Percentiles rank a stretch among this genome's conserved stretches.
Evolutionary conservation across 768 basidiomycete species (phyloP).

Genomic region (Mycena olivaceomarginata): DNA sequence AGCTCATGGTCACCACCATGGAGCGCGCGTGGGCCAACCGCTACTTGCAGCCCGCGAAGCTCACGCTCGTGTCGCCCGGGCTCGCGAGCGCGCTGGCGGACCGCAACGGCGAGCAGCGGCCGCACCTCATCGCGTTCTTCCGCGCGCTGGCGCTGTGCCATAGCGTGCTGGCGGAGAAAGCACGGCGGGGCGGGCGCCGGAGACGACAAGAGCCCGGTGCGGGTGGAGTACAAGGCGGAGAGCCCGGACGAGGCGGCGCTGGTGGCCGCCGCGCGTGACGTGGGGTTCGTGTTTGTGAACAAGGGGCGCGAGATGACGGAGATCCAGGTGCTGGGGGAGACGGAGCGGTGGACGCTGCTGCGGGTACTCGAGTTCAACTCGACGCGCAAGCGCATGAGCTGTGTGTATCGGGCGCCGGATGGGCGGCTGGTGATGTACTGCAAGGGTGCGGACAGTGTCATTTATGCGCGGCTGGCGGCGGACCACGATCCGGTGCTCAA

Average conservation of each 20-base stretch:
- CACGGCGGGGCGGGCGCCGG: slow-evolving; percentile 47
- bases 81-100: slow-evolving; percentile 88
- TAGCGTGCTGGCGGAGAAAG: slow-evolving; percentile 85
- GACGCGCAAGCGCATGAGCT: slow-evolving; percentile 96
- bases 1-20: slow-evolving; percentile 86
- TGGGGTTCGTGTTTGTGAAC: slow-evolving; percentile 92
- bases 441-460: slow-evolving; percentile 98
- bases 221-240: slow-evolving; percentile 95
- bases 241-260: slow-evolving; percentile 97
- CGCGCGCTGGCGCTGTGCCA: slow-evolving; percentile 97
- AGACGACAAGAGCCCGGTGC: slow-evolving; percentile 64
- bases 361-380: slow-evolving; percentile 96
- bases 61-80: slow-evolving; percentile 92
- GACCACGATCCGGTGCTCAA: slow-evolving; percentile 86
- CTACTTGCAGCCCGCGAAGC: slow-evolving; percentile 85
- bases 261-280: slow-evolving; percentile 93
- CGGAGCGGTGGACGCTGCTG: slow-evolving; percentile 87
- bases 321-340: slow-evolving; percentile 94
- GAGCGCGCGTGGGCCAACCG: slow-evolving; percentile 91
- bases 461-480: slow-evolving; percentile 89
- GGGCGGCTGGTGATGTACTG: slow-evolving; percentile 90
- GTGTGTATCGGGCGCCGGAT: slow-evolving; percentile 90
- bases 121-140: slow-evolving; percentile 89
- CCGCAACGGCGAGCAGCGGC: slow-evolving; percentile 74
- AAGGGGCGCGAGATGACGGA: slow-evolving; percentile 86